These are phyloP conservation scores for Parathielavia hyrcaniae DNA, from an alignment of 495 filamentous ascomycete species.

Conservation along the genomic window DNA sequence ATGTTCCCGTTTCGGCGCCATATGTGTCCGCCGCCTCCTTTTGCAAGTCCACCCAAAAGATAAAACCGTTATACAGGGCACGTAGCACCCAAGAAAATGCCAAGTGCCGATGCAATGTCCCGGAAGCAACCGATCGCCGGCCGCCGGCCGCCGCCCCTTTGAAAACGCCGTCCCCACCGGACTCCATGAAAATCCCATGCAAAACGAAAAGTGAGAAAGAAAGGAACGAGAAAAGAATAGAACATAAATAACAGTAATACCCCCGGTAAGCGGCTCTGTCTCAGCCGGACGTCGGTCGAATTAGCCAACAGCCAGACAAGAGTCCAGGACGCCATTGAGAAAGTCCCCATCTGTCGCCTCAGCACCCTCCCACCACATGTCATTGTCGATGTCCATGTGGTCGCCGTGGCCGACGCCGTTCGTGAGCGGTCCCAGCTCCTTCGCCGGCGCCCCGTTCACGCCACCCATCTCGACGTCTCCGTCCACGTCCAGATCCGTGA, in stretches of 20 bases:
- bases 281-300: not conserved
- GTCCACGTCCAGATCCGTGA: conserved; percentile 19
- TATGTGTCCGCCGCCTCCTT: conserved; percentile 5
- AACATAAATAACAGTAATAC: not conserved
- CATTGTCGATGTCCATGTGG: conserved; percentile 60
- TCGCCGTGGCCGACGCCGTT: conserved; percentile 40
- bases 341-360: conserved; percentile 53
- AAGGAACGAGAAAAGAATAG: too few species aligned
- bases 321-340: conserved; percentile 65
- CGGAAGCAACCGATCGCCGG: conserved; percentile 10
- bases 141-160: not conserved
- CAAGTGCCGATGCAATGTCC: conserved; percentile 14
- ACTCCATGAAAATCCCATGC: not conserved
- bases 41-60: conserved; percentile 8
- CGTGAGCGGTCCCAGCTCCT: conserved; percentile 24
- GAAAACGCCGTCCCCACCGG: conserved; percentile 5
- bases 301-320: conserved; percentile 36
- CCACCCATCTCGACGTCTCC: conserved; percentile 35
- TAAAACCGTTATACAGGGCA: conserved; percentile 8
- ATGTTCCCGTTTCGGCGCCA: conserved; percentile 10
- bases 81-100: conserved; percentile 4
- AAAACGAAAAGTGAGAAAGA: not conserved
- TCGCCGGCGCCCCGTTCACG: conserved; percentile 19
- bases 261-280: not conserved
- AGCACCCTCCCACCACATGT: conserved; percentile 70